Conservation (phyloP, 2,329 filamentous ascomycete species). For the Emergomyces pasteurianus region DNA sequence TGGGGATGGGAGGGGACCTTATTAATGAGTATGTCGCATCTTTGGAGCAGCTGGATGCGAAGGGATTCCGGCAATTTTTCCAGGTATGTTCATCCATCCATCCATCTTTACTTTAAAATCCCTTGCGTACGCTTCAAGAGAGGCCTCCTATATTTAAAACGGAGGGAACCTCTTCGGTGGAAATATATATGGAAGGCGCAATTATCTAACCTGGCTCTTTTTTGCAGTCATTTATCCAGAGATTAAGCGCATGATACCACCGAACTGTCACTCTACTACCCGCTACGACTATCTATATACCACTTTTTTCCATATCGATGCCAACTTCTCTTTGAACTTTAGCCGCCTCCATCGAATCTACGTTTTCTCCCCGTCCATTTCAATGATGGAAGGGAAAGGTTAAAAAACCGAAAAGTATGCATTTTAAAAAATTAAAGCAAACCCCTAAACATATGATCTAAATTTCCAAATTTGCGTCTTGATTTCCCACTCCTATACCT, state of each 20-base stretch:
- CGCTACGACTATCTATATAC: neutral
- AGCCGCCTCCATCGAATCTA: neutral
- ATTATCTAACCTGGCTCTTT: neutral
- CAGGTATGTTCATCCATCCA: slow-evolving; percentile 23
- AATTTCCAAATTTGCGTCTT: neutral
- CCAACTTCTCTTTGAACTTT: neutral
- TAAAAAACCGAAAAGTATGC: neutral
- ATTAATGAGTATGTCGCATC: slow-evolving; percentile 37
- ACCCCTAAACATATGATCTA: neutral
- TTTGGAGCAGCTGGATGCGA: slow-evolving; percentile 32
- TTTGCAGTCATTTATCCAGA: slow-evolving; percentile 32
- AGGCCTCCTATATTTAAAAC: neutral
- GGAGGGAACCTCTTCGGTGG: neutral
- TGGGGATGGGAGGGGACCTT: slow-evolving; percentile 36
- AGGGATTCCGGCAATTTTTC: slow-evolving; percentile 38
- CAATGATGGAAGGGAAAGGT: neutral
- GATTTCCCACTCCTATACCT: neutral
- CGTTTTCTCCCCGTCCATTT: neutral
- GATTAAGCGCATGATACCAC: slow-evolving; percentile 31
- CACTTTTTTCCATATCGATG: no score
- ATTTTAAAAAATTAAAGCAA: neutral
- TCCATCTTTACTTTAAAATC: neutral
- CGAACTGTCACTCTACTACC: neutral
- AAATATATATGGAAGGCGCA: neutral
- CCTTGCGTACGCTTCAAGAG: neutral